Evolutionary conservation across 495 filamentous ascomycete species (phyloP).

Genomic region (Aspergillus bridgeri): DNA sequence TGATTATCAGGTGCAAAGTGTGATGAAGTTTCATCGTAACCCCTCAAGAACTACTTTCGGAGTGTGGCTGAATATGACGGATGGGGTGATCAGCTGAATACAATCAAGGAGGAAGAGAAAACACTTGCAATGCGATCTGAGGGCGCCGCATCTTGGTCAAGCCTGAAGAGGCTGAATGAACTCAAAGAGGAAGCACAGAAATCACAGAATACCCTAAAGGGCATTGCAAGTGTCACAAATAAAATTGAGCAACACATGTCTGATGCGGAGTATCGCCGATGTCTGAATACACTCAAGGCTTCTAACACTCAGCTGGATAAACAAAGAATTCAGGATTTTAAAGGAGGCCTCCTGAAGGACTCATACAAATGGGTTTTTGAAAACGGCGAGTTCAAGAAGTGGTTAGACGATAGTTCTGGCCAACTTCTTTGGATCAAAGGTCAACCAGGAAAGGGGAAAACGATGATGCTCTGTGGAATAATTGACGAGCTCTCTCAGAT

Average conservation of each 20-base stretch:
- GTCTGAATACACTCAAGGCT: not conserved
- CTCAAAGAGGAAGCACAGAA: too few relatives aligned
- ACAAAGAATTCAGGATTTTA: slow-evolving; percentile 8
- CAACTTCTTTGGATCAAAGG: slow-evolving; percentile 21
- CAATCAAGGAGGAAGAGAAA: too few relatives aligned
- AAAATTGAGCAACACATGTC: not conserved
- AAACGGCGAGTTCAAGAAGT: slow-evolving; percentile 25
- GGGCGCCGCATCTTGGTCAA: too few relatives aligned
- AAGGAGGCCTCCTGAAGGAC: slow-evolving; percentile 38
- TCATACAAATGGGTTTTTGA: slow-evolving; percentile 40
- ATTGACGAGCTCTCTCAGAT: slow-evolving; percentile 20
- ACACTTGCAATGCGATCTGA: too few relatives aligned
- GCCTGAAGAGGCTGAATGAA: too few relatives aligned
- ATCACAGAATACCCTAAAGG: too few relatives aligned
- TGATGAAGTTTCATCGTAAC: too few relatives aligned
- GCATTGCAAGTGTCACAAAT: too few relatives aligned
- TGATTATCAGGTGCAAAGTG: too few relatives aligned
- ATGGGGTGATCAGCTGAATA: too few relatives aligned
- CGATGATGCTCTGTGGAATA: slow-evolving; percentile 37
- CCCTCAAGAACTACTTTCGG: too few relatives aligned
- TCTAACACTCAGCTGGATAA: not conserved
- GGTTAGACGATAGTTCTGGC: not conserved
- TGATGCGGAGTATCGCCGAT: not conserved
- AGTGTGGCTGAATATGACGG: too few relatives aligned
- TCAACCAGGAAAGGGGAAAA: slow-evolving; percentile 26